phyloP scores from a whole-genome alignment of 148 eudicot genomes.

The Heliamphora exappendiculata region DNA sequence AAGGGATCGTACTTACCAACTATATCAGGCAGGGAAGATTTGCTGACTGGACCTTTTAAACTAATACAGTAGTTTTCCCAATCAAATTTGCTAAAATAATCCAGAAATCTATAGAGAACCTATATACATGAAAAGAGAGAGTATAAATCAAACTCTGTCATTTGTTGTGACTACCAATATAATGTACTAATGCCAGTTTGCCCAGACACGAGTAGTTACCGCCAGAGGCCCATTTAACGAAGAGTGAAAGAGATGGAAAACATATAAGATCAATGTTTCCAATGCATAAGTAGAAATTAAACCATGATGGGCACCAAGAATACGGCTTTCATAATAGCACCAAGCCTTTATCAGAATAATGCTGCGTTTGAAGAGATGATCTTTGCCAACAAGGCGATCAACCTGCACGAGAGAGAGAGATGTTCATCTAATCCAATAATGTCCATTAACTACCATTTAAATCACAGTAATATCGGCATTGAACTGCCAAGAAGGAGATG shows the following conservation, averaged over 20 bases:
- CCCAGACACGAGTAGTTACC: conserved; percentile 21
- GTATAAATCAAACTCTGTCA: background rate
- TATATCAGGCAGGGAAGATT: conserved; percentile 39
- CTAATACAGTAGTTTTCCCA: conserved; percentile 65
- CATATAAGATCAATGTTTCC: conserved; percentile 51
- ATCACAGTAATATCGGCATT: background rate
- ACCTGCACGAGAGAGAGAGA: conserved; percentile 30
- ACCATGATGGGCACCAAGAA: conserved; percentile 68
- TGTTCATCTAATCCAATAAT: background rate
- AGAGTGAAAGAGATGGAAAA: conserved; percentile 44
- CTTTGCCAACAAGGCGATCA: conserved; percentile 50
- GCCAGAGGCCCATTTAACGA: conserved; percentile 46
- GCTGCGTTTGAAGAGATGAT: conserved; percentile 57
- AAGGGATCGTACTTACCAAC: conserved; percentile 33
- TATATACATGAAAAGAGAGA: conserved; percentile 17
- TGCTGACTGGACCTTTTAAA: conserved; percentile 53
- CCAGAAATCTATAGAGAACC: conserved; percentile 57
- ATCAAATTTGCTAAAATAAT: conserved; percentile 52
- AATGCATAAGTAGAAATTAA: conserved; percentile 59
- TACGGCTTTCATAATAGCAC: conserved; percentile 72
- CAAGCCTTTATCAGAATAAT: conserved; percentile 54
- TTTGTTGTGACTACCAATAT: background rate
- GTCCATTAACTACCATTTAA: background rate
- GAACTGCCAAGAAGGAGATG: background rate
- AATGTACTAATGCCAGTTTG: background rate